Evolutionary conservation across 1,139 yeast species (phyloP), one percentile per base, ranked within the genome.

Genomic region (Taiozyma sp.): DNA sequence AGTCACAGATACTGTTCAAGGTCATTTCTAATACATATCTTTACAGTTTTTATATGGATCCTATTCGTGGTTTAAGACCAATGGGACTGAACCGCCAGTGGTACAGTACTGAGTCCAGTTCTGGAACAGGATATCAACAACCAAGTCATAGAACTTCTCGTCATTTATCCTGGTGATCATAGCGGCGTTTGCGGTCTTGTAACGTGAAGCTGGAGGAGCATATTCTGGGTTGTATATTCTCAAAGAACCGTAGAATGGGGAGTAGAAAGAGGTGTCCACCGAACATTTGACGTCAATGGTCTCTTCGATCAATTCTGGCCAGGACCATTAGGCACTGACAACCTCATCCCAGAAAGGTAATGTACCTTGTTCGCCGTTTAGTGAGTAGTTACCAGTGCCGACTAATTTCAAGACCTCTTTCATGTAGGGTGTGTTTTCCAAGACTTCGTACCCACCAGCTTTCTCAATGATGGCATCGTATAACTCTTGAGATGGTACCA

Each of bases 311-410:
- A 70, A 47, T 3, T 70, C 73, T 39, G 74, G 73, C 58, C 56
- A 64, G 3, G 66, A 62, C 66, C 71, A 60, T 56, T 59, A 64
- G 10, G 70, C 70, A 46, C 67, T 54, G 24, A 69, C 74, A 47
- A 68, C 74, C 45, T 67, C 70, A 58, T 71, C 75, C 75, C 75
- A 70, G 59, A 70, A 68, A 52, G 75, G 75, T 48, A 71, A 60
- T 16, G 67, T 64, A 53, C 62, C 58, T 53, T 63, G 66, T 16
- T 64, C 65, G 50, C 61, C 56, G 53, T 67, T 68, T 47, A 56
- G 59, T 6, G 68, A 51, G 56, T 62, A 68, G 61, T 70, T 71
- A 44, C 75, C 75, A 30, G 66, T 63, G 13, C 60, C 66, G 24
- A 71, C 57, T 47, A 68, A 59, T 29, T 58, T 57, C 24, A 57